phyloP scores from a whole-genome alignment of 2,329 filamentous ascomycete species.

The Ophiostoma fasciatum region DNA sequence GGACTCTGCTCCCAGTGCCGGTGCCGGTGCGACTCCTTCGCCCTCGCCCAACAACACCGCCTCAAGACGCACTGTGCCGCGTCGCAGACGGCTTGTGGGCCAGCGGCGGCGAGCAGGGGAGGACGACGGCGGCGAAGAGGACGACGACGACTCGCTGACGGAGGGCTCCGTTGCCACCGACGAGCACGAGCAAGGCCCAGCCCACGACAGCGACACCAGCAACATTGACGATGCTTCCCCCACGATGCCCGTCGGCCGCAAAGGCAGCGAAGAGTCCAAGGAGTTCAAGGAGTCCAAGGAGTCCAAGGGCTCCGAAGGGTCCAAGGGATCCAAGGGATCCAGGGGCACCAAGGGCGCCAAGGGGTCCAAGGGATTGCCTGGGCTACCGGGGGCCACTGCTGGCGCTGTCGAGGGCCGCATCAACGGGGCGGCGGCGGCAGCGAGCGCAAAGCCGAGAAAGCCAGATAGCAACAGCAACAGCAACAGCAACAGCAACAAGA shows the following conservation, averaged over 20 bases:
- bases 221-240: constrained; percentile 43
- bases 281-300: too few relatives aligned
- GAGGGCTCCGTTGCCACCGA: constrained; percentile 49
- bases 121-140: constrained; percentile 52
- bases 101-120: constrained; percentile 55
- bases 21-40: constrained; percentile 3
- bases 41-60: constrained; percentile 5
- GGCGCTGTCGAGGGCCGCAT: too few relatives aligned
- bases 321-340: too few relatives aligned
- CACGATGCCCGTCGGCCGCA: constrained; percentile 23
- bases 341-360: too few relatives aligned
- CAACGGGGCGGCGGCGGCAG: too few relatives aligned
- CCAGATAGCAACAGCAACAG: constrained; percentile 21
- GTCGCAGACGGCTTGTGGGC: constrained; percentile 51
- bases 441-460: too few relatives aligned
- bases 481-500: constrained; percentile 11
- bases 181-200: constrained; percentile 44
- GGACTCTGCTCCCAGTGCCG: too few relatives aligned
- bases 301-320: too few relatives aligned
- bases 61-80: constrained; percentile 19
- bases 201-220: constrained; percentile 49
- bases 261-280: too few relatives aligned
- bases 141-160: constrained; percentile 50
- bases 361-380: too few relatives aligned
- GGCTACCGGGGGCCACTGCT: too few relatives aligned